Evolutionary conservation across 768 basidiomycete genomes (phyloP).

Genomic region (Leccinum boreale): DNA sequence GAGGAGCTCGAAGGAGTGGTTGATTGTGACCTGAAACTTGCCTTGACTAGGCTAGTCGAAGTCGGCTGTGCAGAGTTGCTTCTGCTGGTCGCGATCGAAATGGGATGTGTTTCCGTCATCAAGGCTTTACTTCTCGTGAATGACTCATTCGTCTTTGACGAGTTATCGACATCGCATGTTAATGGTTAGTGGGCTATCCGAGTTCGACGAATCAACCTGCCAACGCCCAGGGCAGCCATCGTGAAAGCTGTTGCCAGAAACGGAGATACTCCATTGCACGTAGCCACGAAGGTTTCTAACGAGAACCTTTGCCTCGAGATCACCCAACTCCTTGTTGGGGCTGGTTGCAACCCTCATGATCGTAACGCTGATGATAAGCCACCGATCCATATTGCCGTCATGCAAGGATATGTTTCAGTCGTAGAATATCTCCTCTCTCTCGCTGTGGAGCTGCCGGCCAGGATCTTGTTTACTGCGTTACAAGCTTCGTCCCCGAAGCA

Average conservation of each 20-base stretch:
- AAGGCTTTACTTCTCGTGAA: background rate
- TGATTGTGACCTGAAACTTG: background rate
- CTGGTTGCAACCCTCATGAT: background rate
- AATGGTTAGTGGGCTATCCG: background rate
- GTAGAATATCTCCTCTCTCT: background rate
- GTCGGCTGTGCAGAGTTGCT: slow-evolving; percentile 1
- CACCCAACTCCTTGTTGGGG: background rate
- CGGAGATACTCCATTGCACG: background rate
- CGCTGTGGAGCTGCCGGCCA: background rate
- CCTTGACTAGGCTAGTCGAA: background rate
- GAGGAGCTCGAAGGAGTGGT: background rate
- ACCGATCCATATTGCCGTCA: background rate
- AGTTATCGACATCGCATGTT: too few relatives aligned
- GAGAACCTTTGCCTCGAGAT: background rate
- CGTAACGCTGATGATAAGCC: background rate
- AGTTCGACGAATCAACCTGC: background rate
- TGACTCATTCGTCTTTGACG: background rate
- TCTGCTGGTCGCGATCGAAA: slow-evolving; percentile 4
- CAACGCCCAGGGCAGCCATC: background rate
- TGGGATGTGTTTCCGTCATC: background rate
- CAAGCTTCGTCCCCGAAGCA: background rate
- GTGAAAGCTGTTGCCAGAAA: background rate
- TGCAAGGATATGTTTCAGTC: background rate
- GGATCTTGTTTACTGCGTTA: background rate
- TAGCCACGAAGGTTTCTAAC: background rate